Conservation (phyloP, 169 alveolate genomes). For the Eimeria zaria region DNA sequence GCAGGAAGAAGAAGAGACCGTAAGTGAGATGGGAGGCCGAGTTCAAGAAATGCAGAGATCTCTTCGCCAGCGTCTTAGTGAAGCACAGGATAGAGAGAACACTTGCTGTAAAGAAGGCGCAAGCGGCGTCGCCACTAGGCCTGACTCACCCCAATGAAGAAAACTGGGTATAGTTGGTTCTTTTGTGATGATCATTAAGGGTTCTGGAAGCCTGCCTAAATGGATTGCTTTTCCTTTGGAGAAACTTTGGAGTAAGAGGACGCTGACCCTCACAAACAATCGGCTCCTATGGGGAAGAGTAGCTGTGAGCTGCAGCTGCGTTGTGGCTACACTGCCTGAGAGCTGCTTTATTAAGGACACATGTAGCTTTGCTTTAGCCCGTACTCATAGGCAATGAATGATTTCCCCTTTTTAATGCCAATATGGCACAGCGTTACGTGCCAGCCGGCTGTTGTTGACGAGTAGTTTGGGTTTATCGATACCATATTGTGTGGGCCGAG, state of each 20-base stretch:
- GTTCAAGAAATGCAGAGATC: constrained; percentile 63
- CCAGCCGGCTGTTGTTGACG: neutral
- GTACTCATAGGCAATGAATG: neutral
- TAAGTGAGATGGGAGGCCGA: constrained; percentile 67
- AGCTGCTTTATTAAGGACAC: neutral
- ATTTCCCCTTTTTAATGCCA: neutral
- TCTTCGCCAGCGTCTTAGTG: constrained; percentile 70
- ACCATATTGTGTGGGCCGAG: neutral
- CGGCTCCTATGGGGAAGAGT: too few relatives aligned
- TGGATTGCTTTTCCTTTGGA: neutral
- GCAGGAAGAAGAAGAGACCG: neutral
- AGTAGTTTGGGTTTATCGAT: too few relatives aligned
- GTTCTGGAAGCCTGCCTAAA: neutral
- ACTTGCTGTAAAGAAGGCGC: constrained; percentile 1
- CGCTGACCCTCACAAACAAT: neutral
- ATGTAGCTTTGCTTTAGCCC: neutral
- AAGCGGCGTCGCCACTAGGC: constrained; percentile 14
- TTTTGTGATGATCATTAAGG: too few relatives aligned
- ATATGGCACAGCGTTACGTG: neutral
- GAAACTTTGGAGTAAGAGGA: too few relatives aligned
- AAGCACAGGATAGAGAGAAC: constrained; percentile 66
- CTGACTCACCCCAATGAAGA: neutral
- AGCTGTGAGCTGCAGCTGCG: neutral
- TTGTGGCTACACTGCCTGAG: neutral
- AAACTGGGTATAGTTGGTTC: too few relatives aligned